Base-by-base conservation (phyloP, 352 stramenopile species). In the Globisporangium apiculatum region DNA sequence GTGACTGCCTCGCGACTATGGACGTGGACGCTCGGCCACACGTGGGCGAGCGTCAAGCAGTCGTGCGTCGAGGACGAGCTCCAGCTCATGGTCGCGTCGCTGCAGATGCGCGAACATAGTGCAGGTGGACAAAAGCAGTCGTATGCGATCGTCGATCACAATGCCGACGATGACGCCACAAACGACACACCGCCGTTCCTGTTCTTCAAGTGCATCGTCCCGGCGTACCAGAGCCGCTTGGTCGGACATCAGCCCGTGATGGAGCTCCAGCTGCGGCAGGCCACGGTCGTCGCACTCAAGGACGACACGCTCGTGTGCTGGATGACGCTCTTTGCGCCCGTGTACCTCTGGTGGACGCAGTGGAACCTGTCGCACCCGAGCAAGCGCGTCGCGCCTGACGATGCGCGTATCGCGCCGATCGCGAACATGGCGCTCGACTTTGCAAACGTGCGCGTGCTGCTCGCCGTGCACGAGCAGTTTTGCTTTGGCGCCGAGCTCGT, bases 61-160 rank as follows among this genome's bases (percentile, higher is more conserved):
- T 92, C 83, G 5, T 95, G 85, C 48, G 74, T 95, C 7, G 85
- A 95, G 66, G 84, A 89, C 35, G 83, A 95, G 47, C 74, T 92
- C 15, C 72, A 88, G 56, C 48, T 95, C 6, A 69, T 65, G 18
- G 49, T 92, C 50, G 66, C 82, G 18, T 78, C 79, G n/a, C 59
- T 90, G 8, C 61, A 45, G 3, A 79, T 95, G 65, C 61, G 82
- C 49, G 82, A 92, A 48, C 50, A 79, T 36, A 55, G 62, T 68
- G 60, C 50, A 45, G 31, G 54, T 17, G 58, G 31, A 24, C 24
- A 31, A 31, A 31, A 31, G 24, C 55, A 69, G 69, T 61, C 54
- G 38, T 76, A 77, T 46, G 73, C 53, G 17, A 80, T 86, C 64
- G 64, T 86, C 53, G 63, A 79, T n/a, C 42, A 50, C 17, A 45